These are phyloP conservation scores for Candolleomyces efflorescens DNA, from an alignment of 768 basidiomycete species.

Conservation along the genomic window DNA sequence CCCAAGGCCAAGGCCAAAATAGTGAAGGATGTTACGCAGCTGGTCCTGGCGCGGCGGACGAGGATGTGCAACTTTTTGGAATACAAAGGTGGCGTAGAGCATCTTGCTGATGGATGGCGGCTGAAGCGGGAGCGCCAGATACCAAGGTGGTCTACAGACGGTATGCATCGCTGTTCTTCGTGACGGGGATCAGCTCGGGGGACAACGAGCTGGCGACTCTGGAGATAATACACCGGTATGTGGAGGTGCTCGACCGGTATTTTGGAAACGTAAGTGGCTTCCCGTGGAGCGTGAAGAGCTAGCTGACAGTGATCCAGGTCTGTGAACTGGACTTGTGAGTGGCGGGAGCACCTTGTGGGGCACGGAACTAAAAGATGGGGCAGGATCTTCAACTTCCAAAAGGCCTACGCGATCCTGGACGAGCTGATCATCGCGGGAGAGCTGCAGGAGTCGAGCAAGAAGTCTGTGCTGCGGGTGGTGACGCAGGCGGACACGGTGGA, in stretches of 20 bases:
- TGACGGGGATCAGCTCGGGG: conserved; percentile 76
- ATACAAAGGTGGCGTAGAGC: conserved; percentile 77
- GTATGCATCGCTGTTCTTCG: conserved; percentile 97
- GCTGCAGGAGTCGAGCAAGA: conserved; percentile 96
- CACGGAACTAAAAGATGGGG: conserved; percentile 3
- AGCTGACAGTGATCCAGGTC: conserved; percentile 42
- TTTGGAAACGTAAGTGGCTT: conserved; percentile 76
- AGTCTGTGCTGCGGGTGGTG: conserved; percentile 70
- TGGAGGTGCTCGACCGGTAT: conserved; percentile 89
- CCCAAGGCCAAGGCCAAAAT: conserved; percentile 93
- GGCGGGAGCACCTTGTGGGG: background rate
- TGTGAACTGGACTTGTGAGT: conserved; percentile 93
- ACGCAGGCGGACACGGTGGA: conserved; percentile 82
- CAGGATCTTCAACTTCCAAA: conserved; percentile 99
- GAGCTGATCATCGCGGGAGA: conserved; percentile 97
- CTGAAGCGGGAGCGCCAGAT: conserved; percentile 32
- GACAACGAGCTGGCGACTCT: conserved; percentile 95
- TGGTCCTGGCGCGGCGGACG: conserved; percentile 91
- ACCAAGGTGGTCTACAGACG: conserved; percentile 93
- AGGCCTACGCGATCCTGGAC: conserved; percentile 96
- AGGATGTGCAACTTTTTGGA: conserved; percentile 99
- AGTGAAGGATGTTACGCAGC: conserved; percentile 97
- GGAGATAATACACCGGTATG: conserved; percentile 94
- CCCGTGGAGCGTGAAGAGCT: conserved; percentile 1
- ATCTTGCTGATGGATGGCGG: conserved; percentile 1